Evolutionary conservation across 2,329 filamentous ascomycete genomes (phyloP).

Genomic region (Aspergillus oerlinghausenensis): DNA sequence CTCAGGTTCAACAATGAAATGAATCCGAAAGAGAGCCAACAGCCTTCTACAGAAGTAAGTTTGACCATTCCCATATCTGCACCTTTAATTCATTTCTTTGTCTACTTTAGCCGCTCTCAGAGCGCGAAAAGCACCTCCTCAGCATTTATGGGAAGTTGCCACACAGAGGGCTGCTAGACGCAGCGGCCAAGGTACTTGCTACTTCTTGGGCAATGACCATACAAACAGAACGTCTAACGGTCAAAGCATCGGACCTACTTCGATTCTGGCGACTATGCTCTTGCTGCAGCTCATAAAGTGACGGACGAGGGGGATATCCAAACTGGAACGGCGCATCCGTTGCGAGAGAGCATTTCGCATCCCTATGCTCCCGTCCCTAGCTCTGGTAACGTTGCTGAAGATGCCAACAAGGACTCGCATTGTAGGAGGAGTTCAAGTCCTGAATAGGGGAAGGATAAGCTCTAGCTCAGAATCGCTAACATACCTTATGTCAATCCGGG

Average conservation of each 20-base stretch:
- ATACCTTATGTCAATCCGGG: fast-evolving
- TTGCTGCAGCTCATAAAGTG: slow-evolving; percentile 17
- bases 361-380: slow-evolving; percentile 23
- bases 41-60: neutral
- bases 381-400: slow-evolving; percentile 19
- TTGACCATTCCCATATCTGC: neutral
- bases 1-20: neutral
- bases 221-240: neutral
- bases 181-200: neutral
- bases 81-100: neutral
- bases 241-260: slow-evolving; percentile 25
- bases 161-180: neutral
- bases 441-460: neutral
- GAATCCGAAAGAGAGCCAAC: neutral
- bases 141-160: neutral
- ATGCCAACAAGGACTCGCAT: slow-evolving; percentile 18
- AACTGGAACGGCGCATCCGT: slow-evolving; percentile 22
- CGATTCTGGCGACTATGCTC: slow-evolving; percentile 27
- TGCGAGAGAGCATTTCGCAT: slow-evolving; percentile 24
- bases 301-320: slow-evolving; percentile 21
- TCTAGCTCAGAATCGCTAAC: neutral
- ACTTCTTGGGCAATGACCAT: neutral
- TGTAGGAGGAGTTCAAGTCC: slow-evolving; percentile 7
- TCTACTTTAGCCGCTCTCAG: neutral
- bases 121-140: neutral